Percentiles rank a stretch among this genome's conserved stretches.
Evolutionary conservation across 2,329 filamentous ascomycete genomes (phyloP).

Genomic region (Pestalotiopsis sp.): DNA sequence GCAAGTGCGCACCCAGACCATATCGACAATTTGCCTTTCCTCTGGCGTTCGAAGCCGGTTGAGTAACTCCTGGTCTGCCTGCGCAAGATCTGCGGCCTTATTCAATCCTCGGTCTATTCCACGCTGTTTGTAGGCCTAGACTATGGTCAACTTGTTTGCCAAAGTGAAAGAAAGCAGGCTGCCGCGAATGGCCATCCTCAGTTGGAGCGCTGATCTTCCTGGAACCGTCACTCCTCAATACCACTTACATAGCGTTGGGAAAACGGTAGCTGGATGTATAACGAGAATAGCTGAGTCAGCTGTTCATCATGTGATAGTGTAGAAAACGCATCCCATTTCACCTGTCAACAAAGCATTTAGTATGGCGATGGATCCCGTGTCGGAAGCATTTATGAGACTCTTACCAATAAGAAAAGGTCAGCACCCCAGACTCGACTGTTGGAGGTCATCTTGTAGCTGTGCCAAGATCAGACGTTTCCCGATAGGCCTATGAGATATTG

Average conservation of each 20-base stretch:
- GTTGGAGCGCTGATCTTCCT: not conserved
- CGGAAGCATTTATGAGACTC: not conserved
- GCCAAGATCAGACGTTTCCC: too few relatives aligned
- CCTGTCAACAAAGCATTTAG: not conserved
- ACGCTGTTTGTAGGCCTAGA: not conserved
- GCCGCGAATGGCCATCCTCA: not conserved
- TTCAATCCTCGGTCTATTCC: not conserved
- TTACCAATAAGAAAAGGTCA: not conserved
- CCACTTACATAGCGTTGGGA: not conserved
- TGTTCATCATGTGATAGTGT: not conserved
- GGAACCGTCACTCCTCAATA: not conserved
- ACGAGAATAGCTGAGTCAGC: not conserved
- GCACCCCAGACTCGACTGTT: not conserved
- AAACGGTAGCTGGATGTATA: not conserved
- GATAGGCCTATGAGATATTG: too few relatives aligned
- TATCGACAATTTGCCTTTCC: not conserved
- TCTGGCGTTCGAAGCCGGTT: not conserved
- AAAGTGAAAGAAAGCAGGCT: not conserved
- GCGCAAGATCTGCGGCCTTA: not conserved
- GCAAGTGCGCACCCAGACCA: not conserved
- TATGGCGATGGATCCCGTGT: not conserved
- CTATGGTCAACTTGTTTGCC: not conserved
- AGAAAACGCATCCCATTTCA: not conserved
- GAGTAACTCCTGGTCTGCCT: not conserved
- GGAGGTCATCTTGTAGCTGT: not conserved